phyloP scores from a whole-genome alignment of 352 stramenopile genomes.

The Phytophthora sp. region DNA sequence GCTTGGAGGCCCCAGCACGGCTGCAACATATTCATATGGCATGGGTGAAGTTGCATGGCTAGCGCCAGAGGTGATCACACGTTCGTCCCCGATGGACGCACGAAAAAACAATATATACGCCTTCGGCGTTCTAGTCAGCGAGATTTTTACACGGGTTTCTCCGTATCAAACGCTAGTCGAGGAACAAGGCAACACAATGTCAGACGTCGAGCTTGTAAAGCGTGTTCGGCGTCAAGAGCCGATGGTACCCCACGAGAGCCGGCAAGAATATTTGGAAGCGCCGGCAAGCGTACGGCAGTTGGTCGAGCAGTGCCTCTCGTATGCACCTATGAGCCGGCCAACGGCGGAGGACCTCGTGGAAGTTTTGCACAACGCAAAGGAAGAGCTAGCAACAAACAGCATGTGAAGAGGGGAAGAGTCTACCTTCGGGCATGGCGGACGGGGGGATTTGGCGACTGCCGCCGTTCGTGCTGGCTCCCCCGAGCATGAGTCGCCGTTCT shows the following conservation, averaged over 20 bases:
- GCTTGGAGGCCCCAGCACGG: slow-evolving; percentile 21
- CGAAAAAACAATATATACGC: slow-evolving; percentile 67
- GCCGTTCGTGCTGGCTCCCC: slow-evolving; percentile 27
- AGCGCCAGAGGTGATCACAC: slow-evolving; percentile 58
- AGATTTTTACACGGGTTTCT: slow-evolving; percentile 57
- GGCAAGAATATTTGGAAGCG: slow-evolving; percentile 43
- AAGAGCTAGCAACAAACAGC: slow-evolving; percentile 35
- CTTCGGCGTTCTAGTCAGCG: slow-evolving; percentile 66
- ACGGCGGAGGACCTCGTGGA: slow-evolving; percentile 56
- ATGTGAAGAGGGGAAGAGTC: slow-evolving; percentile 39
- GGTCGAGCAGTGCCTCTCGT: slow-evolving; percentile 60
- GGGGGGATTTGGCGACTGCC: slow-evolving; percentile 21
- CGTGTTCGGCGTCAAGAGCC: slow-evolving; percentile 40
- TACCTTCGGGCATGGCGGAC: slow-evolving; percentile 13
- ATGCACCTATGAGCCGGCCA: slow-evolving; percentile 54
- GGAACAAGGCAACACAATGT: slow-evolving; percentile 54
- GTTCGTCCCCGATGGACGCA: slow-evolving; percentile 49
- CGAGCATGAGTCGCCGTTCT: slow-evolving; percentile 34
- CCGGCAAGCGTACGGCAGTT: slow-evolving; percentile 44
- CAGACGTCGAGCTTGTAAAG: slow-evolving; percentile 54
- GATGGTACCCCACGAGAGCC: slow-evolving; percentile 53
- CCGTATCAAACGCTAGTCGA: slow-evolving; percentile 59
- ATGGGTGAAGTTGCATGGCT: slow-evolving; percentile 59
- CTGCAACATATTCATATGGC: slow-evolving; percentile 38
- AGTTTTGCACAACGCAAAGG: slow-evolving; percentile 44